Evolutionary conservation across 2,329 filamentous ascomycete genomes (phyloP).

Genomic region (Plectosphaerella cucumerina): DNA sequence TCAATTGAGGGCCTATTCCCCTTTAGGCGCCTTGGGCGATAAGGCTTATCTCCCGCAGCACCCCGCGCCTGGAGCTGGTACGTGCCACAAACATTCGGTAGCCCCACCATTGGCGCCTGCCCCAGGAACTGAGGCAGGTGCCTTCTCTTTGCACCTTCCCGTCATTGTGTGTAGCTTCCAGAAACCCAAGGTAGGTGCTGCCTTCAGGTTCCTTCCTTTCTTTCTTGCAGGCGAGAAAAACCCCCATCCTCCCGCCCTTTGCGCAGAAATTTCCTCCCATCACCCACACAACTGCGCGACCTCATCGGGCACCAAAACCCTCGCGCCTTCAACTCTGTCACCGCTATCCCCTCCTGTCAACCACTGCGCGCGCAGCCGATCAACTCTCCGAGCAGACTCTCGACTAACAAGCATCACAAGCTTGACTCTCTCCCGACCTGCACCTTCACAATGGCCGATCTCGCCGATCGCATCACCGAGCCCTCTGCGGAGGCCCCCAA

Average conservation of each 20-base stretch:
- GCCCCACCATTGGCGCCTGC: constrained; percentile 8
- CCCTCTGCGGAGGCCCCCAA: constrained; percentile 26
- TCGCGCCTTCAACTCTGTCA: neutral
- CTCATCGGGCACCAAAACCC: too few species aligned
- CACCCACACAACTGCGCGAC: constrained; percentile 6
- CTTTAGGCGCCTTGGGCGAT: too few species aligned
- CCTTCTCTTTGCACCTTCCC: neutral
- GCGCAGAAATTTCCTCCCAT: too few species aligned
- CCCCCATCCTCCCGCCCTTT: neutral
- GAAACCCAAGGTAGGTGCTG: too few species aligned
- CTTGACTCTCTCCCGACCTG: neutral
- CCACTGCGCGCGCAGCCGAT: too few species aligned
- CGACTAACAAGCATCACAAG: neutral
- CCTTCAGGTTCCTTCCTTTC: constrained; percentile 5
- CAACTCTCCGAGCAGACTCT: too few species aligned
- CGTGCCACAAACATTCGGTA: neutral
- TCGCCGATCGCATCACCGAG: constrained; percentile 47
- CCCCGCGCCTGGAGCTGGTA: too few species aligned
- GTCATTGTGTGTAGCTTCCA: too few species aligned
- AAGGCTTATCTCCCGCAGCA: too few species aligned
- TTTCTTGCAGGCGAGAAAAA: too few species aligned
- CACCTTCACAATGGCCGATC: constrained; percentile 37
- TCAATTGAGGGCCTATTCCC: too few species aligned
- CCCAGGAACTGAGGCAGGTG: neutral
- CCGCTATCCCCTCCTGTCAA: neutral